Conservation (phyloP, 108 stramenopile species). For the Skeletonema tropicum region DNA sequence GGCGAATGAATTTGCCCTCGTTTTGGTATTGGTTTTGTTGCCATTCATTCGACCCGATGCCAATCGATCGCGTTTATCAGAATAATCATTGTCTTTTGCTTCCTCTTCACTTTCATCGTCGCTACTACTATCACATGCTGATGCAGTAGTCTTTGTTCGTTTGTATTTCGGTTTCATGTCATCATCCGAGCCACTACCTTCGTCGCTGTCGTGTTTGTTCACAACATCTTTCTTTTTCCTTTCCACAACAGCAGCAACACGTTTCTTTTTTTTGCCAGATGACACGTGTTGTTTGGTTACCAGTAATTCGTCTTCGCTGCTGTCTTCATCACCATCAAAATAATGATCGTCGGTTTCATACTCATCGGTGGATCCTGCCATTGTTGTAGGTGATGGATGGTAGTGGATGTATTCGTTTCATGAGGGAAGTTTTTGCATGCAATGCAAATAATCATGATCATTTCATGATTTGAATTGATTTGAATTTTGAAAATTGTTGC, state of each 20-base stretch:
- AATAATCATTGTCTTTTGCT: background rate
- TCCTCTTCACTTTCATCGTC: constrained; percentile 2
- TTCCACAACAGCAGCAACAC: background rate
- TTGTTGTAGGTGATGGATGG: background rate
- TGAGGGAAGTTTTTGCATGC: too few relatives aligned
- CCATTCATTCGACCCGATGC: constrained; percentile 1
- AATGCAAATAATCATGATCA: too few relatives aligned
- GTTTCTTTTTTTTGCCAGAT: constrained; percentile 1
- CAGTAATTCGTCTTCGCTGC: constrained; percentile 15
- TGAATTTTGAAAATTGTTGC: too few relatives aligned
- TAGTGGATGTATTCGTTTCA: too few relatives aligned
- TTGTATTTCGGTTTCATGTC: background rate
- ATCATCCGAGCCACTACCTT: background rate
- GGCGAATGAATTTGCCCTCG: background rate
- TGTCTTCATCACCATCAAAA: background rate
- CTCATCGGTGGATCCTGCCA: constrained; percentile 20
- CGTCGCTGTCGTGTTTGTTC: background rate
- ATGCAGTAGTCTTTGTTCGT: background rate
- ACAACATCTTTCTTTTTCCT: background rate
- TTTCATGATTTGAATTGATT: too few relatives aligned
- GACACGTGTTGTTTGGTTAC: background rate
- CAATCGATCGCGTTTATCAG: background rate
- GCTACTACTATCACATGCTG: background rate
- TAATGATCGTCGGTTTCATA: constrained; percentile 25
- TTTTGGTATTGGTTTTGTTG: too few relatives aligned